Evolutionary conservation across 148 eudicot species (phyloP), one percentile per base, ranked within the genome.

Genomic region (Agrostemma githago): DNA sequence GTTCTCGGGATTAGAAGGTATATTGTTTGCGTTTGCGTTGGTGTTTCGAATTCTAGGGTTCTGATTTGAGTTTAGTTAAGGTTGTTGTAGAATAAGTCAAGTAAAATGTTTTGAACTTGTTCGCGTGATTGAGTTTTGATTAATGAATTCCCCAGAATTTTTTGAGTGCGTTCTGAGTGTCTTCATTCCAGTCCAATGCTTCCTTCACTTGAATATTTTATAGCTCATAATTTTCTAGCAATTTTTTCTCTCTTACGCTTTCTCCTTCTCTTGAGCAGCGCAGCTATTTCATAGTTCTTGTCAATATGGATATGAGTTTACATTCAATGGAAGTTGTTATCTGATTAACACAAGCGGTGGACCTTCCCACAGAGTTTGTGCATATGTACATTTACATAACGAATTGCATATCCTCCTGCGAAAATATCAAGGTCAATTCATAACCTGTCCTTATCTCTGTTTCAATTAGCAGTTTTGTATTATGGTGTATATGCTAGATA

Each of bases 281-380:
- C 91, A 93, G 98, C 69, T 93, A 95, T 76, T 90, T 89, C 73
- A 88, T 87, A 21, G 97, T 92, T 58, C 96, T 95, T 40, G 93
- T 90, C 74, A 90, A 85, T 84, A 95, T 95, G 98, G 98, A 95
- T 76, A 92, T 92, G 98, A 95, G 97, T 82, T 88, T 95, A 73
- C 97, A 95, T 76, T 95, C 98, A 9, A 95, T 95, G 98, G 98
- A 95, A 82, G 98, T 95, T 80, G 98, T 95, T 73, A 95, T 92
- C 85, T 85, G 96, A 84, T 90, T 95, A 77, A 95, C 98, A 41
- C 88, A 90, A 16, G 88, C 92, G 53, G 95, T 92, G 79, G 92
- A 92, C 82, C 93, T 95, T 77, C 98, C 97, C 4, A 90, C 92
- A 44, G 97, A 92, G 77, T 90, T 95, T 79, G 87, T 95, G 68